A percentile compares a stretch with the other conserved stretches of the same genome.
phyloP scores from a whole-genome alignment of 768 basidiomycete genomes.

The Tulasnella sp. region DNA sequence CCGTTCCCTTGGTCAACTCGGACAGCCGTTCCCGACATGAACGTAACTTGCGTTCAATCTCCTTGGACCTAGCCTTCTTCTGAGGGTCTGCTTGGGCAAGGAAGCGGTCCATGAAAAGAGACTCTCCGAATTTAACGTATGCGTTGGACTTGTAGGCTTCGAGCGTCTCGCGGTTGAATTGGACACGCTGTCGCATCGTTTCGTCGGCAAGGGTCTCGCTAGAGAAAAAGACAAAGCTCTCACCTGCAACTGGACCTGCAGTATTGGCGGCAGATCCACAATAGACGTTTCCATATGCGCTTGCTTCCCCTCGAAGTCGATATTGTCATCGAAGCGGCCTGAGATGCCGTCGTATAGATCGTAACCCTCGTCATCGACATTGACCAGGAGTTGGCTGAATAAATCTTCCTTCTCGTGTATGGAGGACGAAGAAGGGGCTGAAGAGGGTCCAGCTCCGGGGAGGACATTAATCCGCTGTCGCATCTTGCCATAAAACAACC shows the following conservation, averaged over 20 bases:
- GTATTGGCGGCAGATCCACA: constrained; percentile 79
- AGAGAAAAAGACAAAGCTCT: constrained; percentile 32
- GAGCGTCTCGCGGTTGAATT: constrained; percentile 88
- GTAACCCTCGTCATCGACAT: constrained; percentile 81
- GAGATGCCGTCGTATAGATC: constrained; percentile 94
- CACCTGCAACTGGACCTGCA: constrained; percentile 96
- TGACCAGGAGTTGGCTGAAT: constrained; percentile 91
- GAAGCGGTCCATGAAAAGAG: constrained; percentile 88
- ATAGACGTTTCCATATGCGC: constrained; percentile 83
- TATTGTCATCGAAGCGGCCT: constrained; percentile 82
- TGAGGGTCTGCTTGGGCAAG: constrained; percentile 66
- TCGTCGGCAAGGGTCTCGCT: neutral
- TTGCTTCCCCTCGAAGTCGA: constrained; percentile 83
- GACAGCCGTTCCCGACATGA: constrained; percentile 64
- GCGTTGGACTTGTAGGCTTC: constrained; percentile 96
- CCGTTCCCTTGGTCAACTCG: constrained; percentile 67
- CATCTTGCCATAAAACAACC: constrained; percentile 86
- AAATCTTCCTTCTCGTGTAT: constrained; percentile 84
- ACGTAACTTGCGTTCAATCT: constrained; percentile 63
- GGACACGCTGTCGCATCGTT: constrained; percentile 60
- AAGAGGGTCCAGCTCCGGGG: constrained; percentile 33
- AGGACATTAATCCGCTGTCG: constrained; percentile 52
- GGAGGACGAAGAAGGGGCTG: constrained; percentile 46
- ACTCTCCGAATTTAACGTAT: constrained; percentile 86
- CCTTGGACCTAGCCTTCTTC: constrained; percentile 68